Base-by-base conservation (phyloP, 2,329 filamentous ascomycete genomes). In the Colletotrichum cordylinicola region DNA sequence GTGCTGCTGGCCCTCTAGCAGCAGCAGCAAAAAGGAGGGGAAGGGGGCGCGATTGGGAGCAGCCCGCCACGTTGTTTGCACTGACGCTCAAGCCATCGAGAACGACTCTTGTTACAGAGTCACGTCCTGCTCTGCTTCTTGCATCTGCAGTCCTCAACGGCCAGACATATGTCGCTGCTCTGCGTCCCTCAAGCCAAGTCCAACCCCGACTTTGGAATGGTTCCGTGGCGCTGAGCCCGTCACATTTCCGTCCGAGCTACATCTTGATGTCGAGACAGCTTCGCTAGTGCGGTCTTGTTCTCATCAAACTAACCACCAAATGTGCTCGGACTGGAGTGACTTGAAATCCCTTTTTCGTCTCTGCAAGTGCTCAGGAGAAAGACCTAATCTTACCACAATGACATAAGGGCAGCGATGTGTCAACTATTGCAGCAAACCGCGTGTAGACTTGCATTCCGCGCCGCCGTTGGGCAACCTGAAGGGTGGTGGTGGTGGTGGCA, bases 291-390 rank as follows among this genome's bases (percentile, higher is more conserved):
- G 35, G 60, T 31, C 48, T 71, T 66, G 67, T 21, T 74, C 72
- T 72, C 72, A 75, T 75, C 55, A 72, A 72, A 66, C 68, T 55
- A 48, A 48, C 43, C 43, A 48, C 43, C 43, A 48, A 21, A 48
- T 16, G 61, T 72, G 68, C 61, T 75, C 61, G 72, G 72, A 72
- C 68, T 48, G 52, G 24, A 48, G 67, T 35, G 33, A 35, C 33
- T 35, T 35, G 48, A 52, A 60, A n/a, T 10, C 16, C 56, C 37
- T 24, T 16, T 13, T 37, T 66, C 72, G 67, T 72, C 37, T 68
- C 39, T 74, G 70, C 61, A 62, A 64, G 33, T 56, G 62, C 55
- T 69, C 64, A 74, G 70, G 70, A 76, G 74, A 67, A 69, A 56
- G 24, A 4, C 24, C 39, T 52, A 72, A 76, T 77, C 52, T 68